Evolutionary conservation across 345 rosid genomes (phyloP).

Genomic region (thale cress (Arabidopsis thaliana)): TAIR10.1 NC_003070.9:22740501-22741000

Average conservation of each 20-base stretch:
- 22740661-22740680: background rate
- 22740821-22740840: background rate
- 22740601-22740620: background rate
- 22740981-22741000: too few species aligned
- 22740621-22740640: conserved; percentile 24
- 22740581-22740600: background rate
- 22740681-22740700: background rate
- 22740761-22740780: background rate
- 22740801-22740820: background rate
- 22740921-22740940: too few species aligned
- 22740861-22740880: too few species aligned
- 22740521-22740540: background rate
- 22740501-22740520: background rate
- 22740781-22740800: background rate
- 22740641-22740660: conserved; percentile 24
- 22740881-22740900: too few species aligned
- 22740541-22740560: background rate
- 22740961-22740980: too few species aligned
- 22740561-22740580: conserved; percentile 38
- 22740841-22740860: background rate
- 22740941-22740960: too few species aligned
- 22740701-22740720: background rate
- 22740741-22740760: conserved; percentile 11
- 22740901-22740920: background rate
- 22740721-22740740: conserved; percentile 16